phyloP scores from a whole-genome alignment of 2,329 filamentous ascomycete species.

The Hymenoscyphus scutula region DNA sequence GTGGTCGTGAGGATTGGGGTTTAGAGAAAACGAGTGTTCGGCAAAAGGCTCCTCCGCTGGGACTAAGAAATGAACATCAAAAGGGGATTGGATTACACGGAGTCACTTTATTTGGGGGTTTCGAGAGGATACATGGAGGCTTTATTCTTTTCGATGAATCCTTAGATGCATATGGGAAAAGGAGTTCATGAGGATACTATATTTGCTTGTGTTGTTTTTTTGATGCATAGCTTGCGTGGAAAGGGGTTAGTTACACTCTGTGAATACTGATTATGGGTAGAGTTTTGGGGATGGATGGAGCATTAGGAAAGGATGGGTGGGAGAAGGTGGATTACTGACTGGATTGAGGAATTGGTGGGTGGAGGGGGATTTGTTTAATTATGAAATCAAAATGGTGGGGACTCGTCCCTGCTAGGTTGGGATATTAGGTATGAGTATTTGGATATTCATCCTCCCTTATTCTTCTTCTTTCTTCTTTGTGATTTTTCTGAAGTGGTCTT shows the following conservation, averaged over 20 bases:
- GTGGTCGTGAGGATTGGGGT: constrained; percentile 32
- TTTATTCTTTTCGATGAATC: not conserved
- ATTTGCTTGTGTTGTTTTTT: not conserved
- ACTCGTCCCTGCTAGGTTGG: not conserved
- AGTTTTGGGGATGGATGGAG: no score
- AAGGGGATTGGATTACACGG: not conserved
- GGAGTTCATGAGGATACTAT: constrained; percentile 6
- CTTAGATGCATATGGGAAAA: constrained; percentile 6
- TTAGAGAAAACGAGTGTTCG: not conserved
- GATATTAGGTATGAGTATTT: constrained; percentile 1
- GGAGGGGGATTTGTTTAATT: not conserved
- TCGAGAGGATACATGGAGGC: not conserved
- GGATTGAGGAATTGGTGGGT: not conserved
- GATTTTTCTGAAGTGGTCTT: no score
- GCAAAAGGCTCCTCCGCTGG: not conserved
- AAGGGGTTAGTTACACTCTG: not conserved
- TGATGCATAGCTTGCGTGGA: constrained; percentile 11
- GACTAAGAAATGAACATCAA: not conserved
- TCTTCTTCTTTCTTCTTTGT: not conserved
- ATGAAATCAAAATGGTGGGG: constrained; percentile 1
- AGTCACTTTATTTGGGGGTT: constrained; percentile 2
- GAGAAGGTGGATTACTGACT: not conserved
- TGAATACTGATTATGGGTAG: not conserved
- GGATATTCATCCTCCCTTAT: not conserved
- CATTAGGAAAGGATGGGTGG: no score